Base-by-base conservation (phyloP, 2,329 filamentous ascomycete genomes). In the Alternaria sp. region DNA sequence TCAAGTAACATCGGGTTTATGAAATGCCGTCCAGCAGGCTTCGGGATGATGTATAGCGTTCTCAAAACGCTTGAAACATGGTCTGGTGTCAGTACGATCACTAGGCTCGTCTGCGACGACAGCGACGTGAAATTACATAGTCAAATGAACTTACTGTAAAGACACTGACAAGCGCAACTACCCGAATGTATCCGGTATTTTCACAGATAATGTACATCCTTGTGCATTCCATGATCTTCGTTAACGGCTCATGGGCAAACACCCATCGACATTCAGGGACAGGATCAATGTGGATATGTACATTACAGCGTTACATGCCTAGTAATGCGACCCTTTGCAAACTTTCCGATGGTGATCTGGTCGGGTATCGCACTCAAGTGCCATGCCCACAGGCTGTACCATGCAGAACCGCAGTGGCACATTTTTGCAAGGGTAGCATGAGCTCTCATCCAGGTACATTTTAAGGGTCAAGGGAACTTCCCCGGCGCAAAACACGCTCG, bases 391-490 rank as follows among this genome's bases (percentile, higher is more conserved):
- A 47, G 43, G 41, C 44, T 25, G 55, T 21, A 44, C 55, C 44
- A 46, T 61, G 20, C 55, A 61, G 12, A 62, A 64, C 12, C 62
- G 58, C 21, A 59, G n/a, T 9, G 23, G 25, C 5, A 65, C 64
- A 41, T 0, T 71, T 64, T 41, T 11, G 61, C 5, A 20, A 26
- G 2, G 71, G 74, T 58, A 67, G 60, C 20, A 18, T 67, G 26
- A 62, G 64, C 30, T 54, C 69, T 51, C 71, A 68, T 56, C 47
- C 73, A 15, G 73, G 71, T 18, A 65, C 58, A 11, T 69, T 69
- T 18, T n/a, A 55, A 64, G 51, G 73, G 72, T 2, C 58, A 67
- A 47, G 51, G 50, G 8, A 43, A 62, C 8, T 72, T 73, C 64
- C n/a, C 65, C 64, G 1, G 26, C 45, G 2, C 55, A 67, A n/a